Evolutionary conservation across 345 rosid species (phyloP).

Genomic region (Euphorbia tirucalli): DNA sequence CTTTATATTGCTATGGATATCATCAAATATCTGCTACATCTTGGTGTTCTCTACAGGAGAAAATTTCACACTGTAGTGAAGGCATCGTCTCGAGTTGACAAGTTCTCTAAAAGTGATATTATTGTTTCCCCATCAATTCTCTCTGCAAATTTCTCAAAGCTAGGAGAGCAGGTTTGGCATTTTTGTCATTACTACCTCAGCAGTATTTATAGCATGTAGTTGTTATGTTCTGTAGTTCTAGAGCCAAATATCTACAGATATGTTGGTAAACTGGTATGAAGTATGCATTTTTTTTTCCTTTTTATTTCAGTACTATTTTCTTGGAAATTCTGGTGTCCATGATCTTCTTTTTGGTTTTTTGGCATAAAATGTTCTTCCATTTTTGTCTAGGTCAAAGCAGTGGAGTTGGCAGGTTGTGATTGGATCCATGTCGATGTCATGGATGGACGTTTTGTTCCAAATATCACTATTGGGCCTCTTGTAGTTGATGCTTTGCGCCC

Average conservation of each 20-base stretch:
- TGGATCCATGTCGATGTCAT: conserved; percentile 98
- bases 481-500: conserved; percentile 95
- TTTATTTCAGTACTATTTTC: background rate
- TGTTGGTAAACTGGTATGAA: background rate
- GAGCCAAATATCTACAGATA: background rate
- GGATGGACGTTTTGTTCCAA: conserved; percentile 99
- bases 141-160: conserved; percentile 85
- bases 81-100: conserved; percentile 88
- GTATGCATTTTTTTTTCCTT: background rate
- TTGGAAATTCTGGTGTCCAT: background rate
- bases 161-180: conserved; percentile 77
- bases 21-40: conserved; percentile 1
- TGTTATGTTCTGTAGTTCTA: background rate
- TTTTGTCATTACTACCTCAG: background rate
- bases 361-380: conserved; percentile 18
- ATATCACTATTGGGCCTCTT: conserved; percentile 95
- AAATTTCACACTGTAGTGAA: conserved; percentile 52
- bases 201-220: background rate
- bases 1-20: background rate
- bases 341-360: background rate
- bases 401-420: conserved; percentile 87
- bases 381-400: conserved; percentile 74
- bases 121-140: conserved; percentile 94
- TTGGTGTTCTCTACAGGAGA: conserved; percentile 33
- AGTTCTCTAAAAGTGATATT: conserved; percentile 84